phyloP scores from a whole-genome alignment of 78 protist species.

The Tieghemostelium lacteum region DNA sequence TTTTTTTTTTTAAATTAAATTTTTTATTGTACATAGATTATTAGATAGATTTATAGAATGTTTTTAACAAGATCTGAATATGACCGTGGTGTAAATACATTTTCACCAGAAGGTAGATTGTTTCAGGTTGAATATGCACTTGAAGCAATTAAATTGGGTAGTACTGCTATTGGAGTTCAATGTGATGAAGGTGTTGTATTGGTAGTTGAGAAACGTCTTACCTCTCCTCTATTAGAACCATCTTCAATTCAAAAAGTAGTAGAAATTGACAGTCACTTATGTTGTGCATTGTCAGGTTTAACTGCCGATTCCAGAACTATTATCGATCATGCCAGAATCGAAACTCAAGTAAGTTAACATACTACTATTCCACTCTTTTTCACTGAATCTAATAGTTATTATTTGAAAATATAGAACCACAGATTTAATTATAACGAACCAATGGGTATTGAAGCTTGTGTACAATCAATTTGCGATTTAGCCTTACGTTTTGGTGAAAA shows the following conservation, averaged over 20 bases:
- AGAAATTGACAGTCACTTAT: slow-evolving; percentile 84
- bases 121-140: slow-evolving; percentile 99
- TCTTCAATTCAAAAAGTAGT: slow-evolving; percentile 89
- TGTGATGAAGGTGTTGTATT: slow-evolving; percentile 98
- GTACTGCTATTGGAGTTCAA: slow-evolving; percentile 97
- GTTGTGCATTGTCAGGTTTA: slow-evolving; percentile 97
- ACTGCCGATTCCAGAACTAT: slow-evolving; percentile 99
- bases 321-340: slow-evolving; percentile 97
- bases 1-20: too few species aligned
- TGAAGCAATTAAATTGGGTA: slow-evolving; percentile 97
- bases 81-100: slow-evolving; percentile 99
- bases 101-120: slow-evolving; percentile 99
- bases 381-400: not conserved
- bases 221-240: slow-evolving; percentile 97
- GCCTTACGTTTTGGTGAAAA: slow-evolving; percentile 97
- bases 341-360: slow-evolving; percentile 92
- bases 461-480: slow-evolving; percentile 96
- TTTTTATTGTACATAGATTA: too few species aligned
- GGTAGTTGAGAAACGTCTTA: slow-evolving; percentile 98
- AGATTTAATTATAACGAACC: slow-evolving; percentile 98
- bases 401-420: slow-evolving; percentile 89
- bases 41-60: slow-evolving; percentile 18
- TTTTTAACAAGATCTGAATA: slow-evolving; percentile 93
- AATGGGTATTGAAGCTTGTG: slow-evolving; percentile 94
- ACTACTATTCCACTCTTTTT: not conserved